phyloP scores from a whole-genome alignment of 2,329 filamentous ascomycete genomes.

The Fusarium gaditjirri region DNA sequence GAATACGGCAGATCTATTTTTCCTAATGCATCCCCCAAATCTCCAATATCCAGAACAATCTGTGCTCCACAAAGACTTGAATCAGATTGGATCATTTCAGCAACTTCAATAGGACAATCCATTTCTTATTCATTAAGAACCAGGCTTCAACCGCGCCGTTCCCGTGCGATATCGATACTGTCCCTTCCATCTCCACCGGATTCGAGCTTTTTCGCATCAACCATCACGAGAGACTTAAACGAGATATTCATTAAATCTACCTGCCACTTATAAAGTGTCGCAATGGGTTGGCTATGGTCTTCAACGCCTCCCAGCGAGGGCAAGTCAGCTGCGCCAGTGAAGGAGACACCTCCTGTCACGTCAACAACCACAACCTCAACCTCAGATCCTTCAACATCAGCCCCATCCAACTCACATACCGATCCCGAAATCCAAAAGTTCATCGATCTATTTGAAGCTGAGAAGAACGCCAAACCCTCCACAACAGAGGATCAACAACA shows the following conservation, averaged over 20 bases:
- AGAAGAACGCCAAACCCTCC: constrained; percentile 41
- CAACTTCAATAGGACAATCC: background rate
- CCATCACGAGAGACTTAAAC: background rate
- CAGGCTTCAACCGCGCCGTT: background rate
- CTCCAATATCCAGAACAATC: constrained; percentile 17
- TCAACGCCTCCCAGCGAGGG: constrained; percentile 44
- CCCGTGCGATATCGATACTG: background rate
- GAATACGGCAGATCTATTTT: constrained; percentile 44
- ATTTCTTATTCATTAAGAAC: background rate
- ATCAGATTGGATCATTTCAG: background rate
- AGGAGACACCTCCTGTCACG: constrained; percentile 38
- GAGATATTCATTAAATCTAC: background rate
- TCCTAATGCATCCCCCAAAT: constrained; percentile 23
- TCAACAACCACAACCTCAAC: constrained; percentile 29
- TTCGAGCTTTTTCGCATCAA: background rate
- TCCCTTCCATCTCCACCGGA: background rate
- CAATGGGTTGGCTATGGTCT: constrained; percentile 73
- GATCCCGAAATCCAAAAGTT: constrained; percentile 67
- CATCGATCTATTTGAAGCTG: constrained; percentile 57
- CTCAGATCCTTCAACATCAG: constrained; percentile 11
- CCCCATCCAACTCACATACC: constrained; percentile 42
- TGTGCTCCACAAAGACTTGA: background rate
- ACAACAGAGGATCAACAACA: constrained; percentile 33
- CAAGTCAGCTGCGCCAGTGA: constrained; percentile 41
- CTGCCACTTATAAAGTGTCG: constrained; percentile 27